These are phyloP conservation scores for Balamuthia mandrillaris DNA, from an alignment of 208 protist species.

Conservation along the genomic window DNA sequence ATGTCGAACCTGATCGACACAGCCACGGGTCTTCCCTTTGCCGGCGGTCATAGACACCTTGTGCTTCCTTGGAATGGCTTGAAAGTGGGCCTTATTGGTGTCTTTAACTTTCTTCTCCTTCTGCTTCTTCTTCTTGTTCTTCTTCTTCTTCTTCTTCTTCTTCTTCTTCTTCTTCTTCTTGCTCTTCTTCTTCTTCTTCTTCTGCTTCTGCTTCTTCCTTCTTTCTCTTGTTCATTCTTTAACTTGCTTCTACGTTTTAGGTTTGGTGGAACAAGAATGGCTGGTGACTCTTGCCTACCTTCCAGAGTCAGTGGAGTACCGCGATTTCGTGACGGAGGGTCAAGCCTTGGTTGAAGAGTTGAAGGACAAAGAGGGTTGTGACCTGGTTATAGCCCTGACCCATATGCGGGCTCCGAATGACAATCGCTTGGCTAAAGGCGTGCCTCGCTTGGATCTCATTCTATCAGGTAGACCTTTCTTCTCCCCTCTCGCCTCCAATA, in stretches of 20 bases:
- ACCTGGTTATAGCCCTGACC: constrained; percentile 25
- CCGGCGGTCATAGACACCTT: neutral
- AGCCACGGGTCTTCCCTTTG: neutral
- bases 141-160: too few relatives aligned
- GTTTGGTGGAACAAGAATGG: constrained; percentile 38
- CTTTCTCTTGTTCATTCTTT: too few relatives aligned
- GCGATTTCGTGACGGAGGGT: constrained; percentile 22
- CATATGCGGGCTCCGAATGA: constrained; percentile 35
- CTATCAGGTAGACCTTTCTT: too few relatives aligned
- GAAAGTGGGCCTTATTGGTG: neutral
- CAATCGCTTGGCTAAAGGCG: neutral
- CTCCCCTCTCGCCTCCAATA: too few relatives aligned
- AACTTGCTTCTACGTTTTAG: neutral
- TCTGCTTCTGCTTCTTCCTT: too few relatives aligned
- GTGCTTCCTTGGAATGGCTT: neutral
- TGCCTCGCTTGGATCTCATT: neutral
- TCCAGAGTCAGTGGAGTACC: neutral
- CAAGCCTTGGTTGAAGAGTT: neutral
- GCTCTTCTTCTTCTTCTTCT: too few relatives aligned
- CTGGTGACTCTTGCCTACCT: constrained; percentile 13
- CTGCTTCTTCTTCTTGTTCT: too few relatives aligned
- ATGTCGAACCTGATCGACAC: constrained; percentile 37
- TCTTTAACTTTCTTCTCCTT: too few relatives aligned
- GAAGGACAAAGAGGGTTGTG: neutral
- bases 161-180: too few relatives aligned